Base-by-base conservation (phyloP, 2,329 filamentous ascomycete genomes). In the Alternaria gaisen region DNA sequence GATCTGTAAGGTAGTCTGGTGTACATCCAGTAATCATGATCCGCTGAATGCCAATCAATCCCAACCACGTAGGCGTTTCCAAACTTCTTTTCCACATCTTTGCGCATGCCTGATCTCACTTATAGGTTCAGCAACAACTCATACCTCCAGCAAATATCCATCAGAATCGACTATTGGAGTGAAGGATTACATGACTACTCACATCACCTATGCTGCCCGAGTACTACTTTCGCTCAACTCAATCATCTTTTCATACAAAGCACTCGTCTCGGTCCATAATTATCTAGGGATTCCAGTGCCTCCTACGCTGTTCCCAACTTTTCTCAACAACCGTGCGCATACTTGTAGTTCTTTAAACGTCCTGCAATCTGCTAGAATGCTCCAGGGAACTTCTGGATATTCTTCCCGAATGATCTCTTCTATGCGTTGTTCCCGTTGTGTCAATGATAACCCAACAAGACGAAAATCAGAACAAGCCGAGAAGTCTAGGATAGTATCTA, bases 71-170 rank as follows among this genome's bases (percentile, higher is more conserved):
- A 24, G 40, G 0, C 11, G 0, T 42, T 3, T 41, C 2, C 6
- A 8, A 0, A 1, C 16, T 20, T 4, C 8, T 12, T 3, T 3
- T 16, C 9, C 0, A 16, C 5, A 24, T 8, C 2, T 8, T 8
- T 42, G 4, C 20, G 5, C 5, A 24, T 18, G 5, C 12, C 11
- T 14, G 5, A 5, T 6, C 4, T 24, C 2, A 6, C 11, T 22
- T 42, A 20, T 14, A 22, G 5, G 40, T 8, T 20, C 14, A 14
- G 20, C 11, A 22, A 42, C 20, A 3, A 9, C 4, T 8, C 11
- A 5, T 24, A 22, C 8, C 11, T 1, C 20, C 20, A 14, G 11
- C 10, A 20, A 8, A 18, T 38, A n/a, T 18, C 9, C 2, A 38
- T 8, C 7, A 38, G n/a, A 38, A 10, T 4, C 5, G 7, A 18